Evolutionary conservation across 192 early-diverging fungal species (phyloP), one percentile per base, ranked within the genome.

Genomic region (Coemansia sp.): DNA sequence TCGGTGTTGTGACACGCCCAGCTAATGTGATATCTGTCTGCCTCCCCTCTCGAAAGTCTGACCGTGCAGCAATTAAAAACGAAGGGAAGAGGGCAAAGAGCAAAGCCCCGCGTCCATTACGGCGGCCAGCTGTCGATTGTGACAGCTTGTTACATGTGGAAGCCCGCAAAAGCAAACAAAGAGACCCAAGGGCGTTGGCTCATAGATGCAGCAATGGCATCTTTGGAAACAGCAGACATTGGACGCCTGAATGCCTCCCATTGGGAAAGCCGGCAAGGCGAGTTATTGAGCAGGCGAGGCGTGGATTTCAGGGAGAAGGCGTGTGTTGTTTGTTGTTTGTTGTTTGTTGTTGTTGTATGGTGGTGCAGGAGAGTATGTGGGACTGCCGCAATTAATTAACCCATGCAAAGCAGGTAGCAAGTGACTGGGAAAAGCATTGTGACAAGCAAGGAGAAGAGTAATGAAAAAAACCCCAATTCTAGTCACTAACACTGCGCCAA

Each of bases 371-470:
- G 22, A 18, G 6, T 51, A 51, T 51, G 55, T 29, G 30, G 27
- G 48, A 49, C 45, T 49, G 49, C n/a, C 27, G 60, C 60, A 35
- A 49, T 49, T 49, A 61, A 45, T 46, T 35, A 34, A 29, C 30
- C 30, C 6, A 49, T 61, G 48, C 30, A 50, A 48, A 23, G 14
- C 13, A 51, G 14, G 39, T 42, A 42, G 39, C 39, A 42, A 42
- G 39, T 42, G 39, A 42, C 39, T 42, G 39, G 39, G 39, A 42
- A 42, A 42, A 18, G 14, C 39, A 42, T 42, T 42, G 39, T 42
- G 39, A 42, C 39, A 42, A 18, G 8, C 16, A n/a, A n/a, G n/a
- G n/a, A n/a, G n/a, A n/a, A n/a, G n/a, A n/a, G n/a, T n/a, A n/a
- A n/a, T n/a, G n/a, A n/a, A n/a, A n/a, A n/a, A n/a, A n/a, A n/a